A percentile compares a stretch with the other conserved stretches of the same genome.
phyloP scores from a whole-genome alignment of 2,329 filamentous ascomycete species.

The Hawksworthiomyces lignivorus region DNA sequence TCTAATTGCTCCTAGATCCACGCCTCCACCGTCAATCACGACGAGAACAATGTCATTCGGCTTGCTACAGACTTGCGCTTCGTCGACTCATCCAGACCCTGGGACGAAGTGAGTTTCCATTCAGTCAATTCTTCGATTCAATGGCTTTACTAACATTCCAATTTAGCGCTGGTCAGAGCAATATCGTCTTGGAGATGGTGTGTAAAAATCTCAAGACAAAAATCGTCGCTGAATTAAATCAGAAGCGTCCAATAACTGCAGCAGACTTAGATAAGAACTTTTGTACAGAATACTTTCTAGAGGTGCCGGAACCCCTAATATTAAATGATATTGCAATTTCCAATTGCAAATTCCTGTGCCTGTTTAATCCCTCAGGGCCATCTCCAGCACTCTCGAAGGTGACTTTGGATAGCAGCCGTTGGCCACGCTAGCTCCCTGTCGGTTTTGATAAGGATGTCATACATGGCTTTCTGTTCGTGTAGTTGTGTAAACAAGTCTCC shows the following conservation, averaged over 20 bases:
- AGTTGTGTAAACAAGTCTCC: constrained; percentile 42
- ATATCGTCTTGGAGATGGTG: constrained; percentile 4
- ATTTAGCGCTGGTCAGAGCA: constrained; percentile 1
- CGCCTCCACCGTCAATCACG: constrained; percentile 48
- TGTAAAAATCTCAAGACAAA: too few relatives aligned
- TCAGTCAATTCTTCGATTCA: neutral
- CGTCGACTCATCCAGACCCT: constrained; percentile 28
- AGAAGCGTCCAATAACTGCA: too few relatives aligned
- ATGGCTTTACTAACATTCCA: neutral
- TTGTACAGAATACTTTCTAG: too few relatives aligned
- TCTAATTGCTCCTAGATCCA: constrained; percentile 36
- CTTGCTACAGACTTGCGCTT: constrained; percentile 50
- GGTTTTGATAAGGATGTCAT: constrained; percentile 38
- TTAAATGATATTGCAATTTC: too few relatives aligned
- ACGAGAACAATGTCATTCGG: constrained; percentile 42
- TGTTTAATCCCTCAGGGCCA: constrained; percentile 30
- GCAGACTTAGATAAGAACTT: too few relatives aligned
- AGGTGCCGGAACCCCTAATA: too few relatives aligned
- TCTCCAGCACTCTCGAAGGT: constrained; percentile 42
- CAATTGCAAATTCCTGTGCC: too few relatives aligned
- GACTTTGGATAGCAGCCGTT: constrained; percentile 37
- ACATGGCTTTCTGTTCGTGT: constrained; percentile 38
- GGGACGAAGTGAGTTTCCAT: constrained; percentile 4
- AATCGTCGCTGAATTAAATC: too few relatives aligned
- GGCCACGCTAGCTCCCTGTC: constrained; percentile 46